These are phyloP conservation scores for Simmondsia chinensis DNA, from an alignment of 148 eudicot genomes.

Conservation along the genomic window DNA sequence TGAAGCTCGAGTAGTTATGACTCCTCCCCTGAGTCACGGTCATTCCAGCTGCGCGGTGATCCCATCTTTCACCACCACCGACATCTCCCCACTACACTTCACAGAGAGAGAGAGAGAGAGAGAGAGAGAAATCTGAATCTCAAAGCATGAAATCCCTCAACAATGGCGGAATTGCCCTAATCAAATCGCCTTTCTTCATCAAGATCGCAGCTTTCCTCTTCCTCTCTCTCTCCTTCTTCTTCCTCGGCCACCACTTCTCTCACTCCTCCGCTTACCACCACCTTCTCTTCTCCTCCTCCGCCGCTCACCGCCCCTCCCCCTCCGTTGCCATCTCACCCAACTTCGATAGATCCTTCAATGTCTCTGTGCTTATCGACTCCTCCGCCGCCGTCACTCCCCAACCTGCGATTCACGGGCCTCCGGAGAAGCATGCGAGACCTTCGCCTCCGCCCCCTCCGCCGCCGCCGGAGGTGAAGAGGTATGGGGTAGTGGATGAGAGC, in stretches of 20 bases:
- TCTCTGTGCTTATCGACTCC: slow-evolving; percentile 26
- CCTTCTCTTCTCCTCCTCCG: slow-evolving; percentile 37
- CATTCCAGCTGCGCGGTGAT: too few relatives aligned
- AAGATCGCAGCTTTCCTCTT: slow-evolving; percentile 42
- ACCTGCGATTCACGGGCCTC: slow-evolving; percentile 6
- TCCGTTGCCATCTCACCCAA: slow-evolving; percentile 62
- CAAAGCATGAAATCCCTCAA: slow-evolving; percentile 27
- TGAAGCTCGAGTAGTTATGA: too few relatives aligned
- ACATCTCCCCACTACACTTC: too few relatives aligned
- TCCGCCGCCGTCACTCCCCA: slow-evolving; percentile 5
- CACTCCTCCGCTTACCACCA: slow-evolving; percentile 22
- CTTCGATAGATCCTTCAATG: slow-evolving; percentile 33
- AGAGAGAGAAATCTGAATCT: neutral
- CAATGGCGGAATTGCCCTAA: slow-evolving; percentile 27
- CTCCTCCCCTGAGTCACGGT: too few relatives aligned
- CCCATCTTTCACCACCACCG: too few relatives aligned
- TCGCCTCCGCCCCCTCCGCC: slow-evolving; percentile 15
- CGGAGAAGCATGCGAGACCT: neutral
- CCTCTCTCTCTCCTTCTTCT: slow-evolving; percentile 61
- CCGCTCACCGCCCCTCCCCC: slow-evolving; percentile 10
- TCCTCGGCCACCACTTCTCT: slow-evolving; percentile 69
- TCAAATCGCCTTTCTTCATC: slow-evolving; percentile 32
- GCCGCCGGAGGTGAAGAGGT: slow-evolving; percentile 30
- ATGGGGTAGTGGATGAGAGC: slow-evolving; percentile 74
- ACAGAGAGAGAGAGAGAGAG: too few relatives aligned